A percentile compares a stretch with the other conserved stretches of the same genome.
Evolutionary conservation across 306 rosid species (phyloP).

Genomic region (Pyrus bretschneideri): DNA sequence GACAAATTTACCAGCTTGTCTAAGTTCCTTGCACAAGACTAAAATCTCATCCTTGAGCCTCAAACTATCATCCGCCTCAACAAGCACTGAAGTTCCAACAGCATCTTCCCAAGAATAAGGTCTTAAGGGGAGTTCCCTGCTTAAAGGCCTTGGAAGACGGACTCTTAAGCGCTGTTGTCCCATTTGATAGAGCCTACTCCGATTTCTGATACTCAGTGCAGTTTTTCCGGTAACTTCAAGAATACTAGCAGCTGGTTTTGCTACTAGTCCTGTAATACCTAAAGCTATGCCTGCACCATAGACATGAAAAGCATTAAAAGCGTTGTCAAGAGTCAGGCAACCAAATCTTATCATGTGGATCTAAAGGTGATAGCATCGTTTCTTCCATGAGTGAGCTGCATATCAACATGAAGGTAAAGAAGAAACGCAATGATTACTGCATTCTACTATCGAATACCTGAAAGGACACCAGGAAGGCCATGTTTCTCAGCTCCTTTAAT

Average conservation of each 20-base stretch:
- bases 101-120: slow-evolving; percentile 95
- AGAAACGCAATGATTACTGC: slow-evolving; percentile 2
- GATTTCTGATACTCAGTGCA: slow-evolving; percentile 80
- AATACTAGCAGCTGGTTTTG: slow-evolving; percentile 94
- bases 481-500: slow-evolving; percentile 93
- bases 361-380: neutral
- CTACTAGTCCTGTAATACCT: slow-evolving; percentile 87
- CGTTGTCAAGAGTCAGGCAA: slow-evolving; percentile 1
- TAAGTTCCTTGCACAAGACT: slow-evolving; percentile 70
- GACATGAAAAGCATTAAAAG: slow-evolving; percentile 14
- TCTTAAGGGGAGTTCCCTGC: slow-evolving; percentile 52
- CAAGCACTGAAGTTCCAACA: slow-evolving; percentile 61
- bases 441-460: slow-evolving; percentile 40
- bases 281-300: slow-evolving; percentile 68
- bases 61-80: slow-evolving; percentile 56
- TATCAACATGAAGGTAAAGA: neutral
- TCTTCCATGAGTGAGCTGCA: neutral
- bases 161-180: slow-evolving; percentile 50
- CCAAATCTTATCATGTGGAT: neutral
- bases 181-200: slow-evolving; percentile 67
- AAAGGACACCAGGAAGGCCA: slow-evolving; percentile 95
- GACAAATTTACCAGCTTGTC: slow-evolving; percentile 71
- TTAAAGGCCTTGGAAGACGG: slow-evolving; percentile 71
- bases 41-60: slow-evolving; percentile 68
- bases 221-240: slow-evolving; percentile 95